Percentiles rank a stretch among this genome's conserved stretches.
Evolutionary conservation across 805 yeast genomes (phyloP).

Genomic region (Suhomyces xylopsoci): DNA sequence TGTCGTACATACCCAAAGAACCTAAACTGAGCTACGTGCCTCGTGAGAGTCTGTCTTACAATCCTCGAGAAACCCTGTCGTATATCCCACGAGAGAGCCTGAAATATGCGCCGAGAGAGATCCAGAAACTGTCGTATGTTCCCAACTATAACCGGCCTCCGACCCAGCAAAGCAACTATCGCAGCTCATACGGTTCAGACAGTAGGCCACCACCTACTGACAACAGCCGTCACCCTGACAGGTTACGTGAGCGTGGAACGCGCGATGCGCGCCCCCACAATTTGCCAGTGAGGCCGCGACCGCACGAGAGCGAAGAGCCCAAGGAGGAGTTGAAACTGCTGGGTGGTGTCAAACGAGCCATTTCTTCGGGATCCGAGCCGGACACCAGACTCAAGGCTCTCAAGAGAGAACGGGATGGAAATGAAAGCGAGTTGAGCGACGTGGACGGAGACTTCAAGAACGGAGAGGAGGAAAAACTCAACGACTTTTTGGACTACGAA

Average conservation of each 20-base stretch:
- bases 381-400: conserved; percentile 1
- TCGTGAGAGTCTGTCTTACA: neutral
- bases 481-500: conserved; percentile 9
- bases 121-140: neutral
- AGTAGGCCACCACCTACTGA: neutral
- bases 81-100: neutral
- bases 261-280: neutral
- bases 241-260: neutral
- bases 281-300: neutral
- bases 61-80: neutral
- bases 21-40: neutral
- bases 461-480: conserved; percentile 10
- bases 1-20: neutral
- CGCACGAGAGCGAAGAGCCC: neutral
- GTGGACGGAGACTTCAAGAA: conserved; percentile 18
- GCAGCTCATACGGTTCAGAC: neutral
- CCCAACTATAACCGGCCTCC: neutral
- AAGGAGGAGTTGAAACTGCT: neutral
- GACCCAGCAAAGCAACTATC: neutral
- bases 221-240: neutral
- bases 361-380: neutral
- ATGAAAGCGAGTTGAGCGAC: conserved; percentile 26
- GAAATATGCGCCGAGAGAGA: neutral
- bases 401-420: conserved; percentile 2
- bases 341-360: neutral